These are phyloP conservation scores for Acidomyces sp. DNA, from an alignment of 495 filamentous ascomycete species.

Conservation along the genomic window DNA sequence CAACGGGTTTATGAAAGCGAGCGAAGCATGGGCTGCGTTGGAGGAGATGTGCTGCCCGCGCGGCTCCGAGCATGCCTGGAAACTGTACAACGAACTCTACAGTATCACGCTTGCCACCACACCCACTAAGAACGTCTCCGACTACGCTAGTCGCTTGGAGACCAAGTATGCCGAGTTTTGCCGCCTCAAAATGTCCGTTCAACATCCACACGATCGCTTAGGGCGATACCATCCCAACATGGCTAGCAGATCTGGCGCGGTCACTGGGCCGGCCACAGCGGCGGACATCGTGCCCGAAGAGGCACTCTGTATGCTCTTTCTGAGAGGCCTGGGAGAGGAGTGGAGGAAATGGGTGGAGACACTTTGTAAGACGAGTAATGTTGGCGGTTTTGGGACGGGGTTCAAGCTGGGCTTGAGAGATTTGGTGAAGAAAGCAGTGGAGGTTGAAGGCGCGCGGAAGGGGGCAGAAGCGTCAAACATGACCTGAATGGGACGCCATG, in stretches of 20 bases:
- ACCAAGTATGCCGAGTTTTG: slow-evolving; percentile 3
- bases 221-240: not conserved
- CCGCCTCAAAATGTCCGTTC: slow-evolving; percentile 1
- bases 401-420: slow-evolving; percentile 8
- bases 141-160: slow-evolving; percentile 9
- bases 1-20: slow-evolving; percentile 1
- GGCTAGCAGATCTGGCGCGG: not conserved
- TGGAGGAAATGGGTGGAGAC: slow-evolving; percentile 13
- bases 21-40: slow-evolving; percentile 10
- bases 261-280: not conserved
- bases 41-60: slow-evolving; percentile 13
- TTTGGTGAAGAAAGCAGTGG: slow-evolving; percentile 5
- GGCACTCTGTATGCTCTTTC: slow-evolving; percentile 11
- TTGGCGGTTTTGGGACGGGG: slow-evolving; percentile 18
- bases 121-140: slow-evolving; percentile 1
- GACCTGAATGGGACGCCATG: no score
- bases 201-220: not conserved
- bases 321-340: slow-evolving; percentile 8
- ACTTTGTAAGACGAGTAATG: slow-evolving; percentile 13
- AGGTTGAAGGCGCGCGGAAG: not conserved
- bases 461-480: no score
- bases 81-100: slow-evolving; percentile 4
- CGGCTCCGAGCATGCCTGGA: slow-evolving; percentile 4
- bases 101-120: slow-evolving; percentile 3
- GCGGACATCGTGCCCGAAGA: slow-evolving; percentile 9